Conservation (phyloP, 192 early-diverging fungal species). For the Geosiphon pyriformis region DNA sequence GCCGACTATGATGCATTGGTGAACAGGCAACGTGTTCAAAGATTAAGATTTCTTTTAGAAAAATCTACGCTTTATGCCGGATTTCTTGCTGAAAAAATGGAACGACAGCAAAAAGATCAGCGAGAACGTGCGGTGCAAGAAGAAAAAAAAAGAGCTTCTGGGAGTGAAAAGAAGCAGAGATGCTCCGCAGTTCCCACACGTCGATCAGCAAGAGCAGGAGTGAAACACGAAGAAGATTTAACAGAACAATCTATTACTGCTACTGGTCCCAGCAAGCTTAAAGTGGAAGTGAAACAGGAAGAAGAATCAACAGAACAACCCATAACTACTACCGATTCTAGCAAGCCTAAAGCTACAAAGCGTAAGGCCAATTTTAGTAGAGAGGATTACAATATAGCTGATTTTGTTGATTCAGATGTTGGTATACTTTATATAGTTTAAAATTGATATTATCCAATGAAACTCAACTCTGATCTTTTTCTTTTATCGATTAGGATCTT, state of each 20-base stretch:
- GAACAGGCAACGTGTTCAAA: constrained; percentile 61
- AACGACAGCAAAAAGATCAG: constrained; percentile 66
- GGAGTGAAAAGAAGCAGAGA: constrained; percentile 23
- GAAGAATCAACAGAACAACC: neutral
- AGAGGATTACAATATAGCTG: constrained; percentile 43
- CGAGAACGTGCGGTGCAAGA: constrained; percentile 39
- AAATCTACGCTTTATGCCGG: constrained; percentile 76
- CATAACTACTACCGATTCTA: neutral
- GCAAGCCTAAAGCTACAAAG: constrained; percentile 1
- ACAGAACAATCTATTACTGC: neutral
- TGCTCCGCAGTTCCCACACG: constrained; percentile 8
- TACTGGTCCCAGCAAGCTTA: neutral
- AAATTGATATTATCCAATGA: neutral
- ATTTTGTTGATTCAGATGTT: constrained; percentile 45
- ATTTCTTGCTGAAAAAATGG: constrained; percentile 71
- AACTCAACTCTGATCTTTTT: neutral
- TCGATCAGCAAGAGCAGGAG: constrained; percentile 7
- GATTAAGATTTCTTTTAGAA: constrained; percentile 74
- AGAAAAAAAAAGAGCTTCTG: constrained; percentile 21
- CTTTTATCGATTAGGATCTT: neutral
- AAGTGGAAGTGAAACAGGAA: no score
- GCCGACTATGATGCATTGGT: constrained; percentile 54
- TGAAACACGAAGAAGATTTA: no score
- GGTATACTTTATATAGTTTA: constrained; percentile 5
- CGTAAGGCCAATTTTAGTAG: constrained; percentile 12